Evolutionary conservation across 345 rosid genomes (phyloP), one percentile per base, ranked within the genome.

Genomic region (Ceriops decandra): DNA sequence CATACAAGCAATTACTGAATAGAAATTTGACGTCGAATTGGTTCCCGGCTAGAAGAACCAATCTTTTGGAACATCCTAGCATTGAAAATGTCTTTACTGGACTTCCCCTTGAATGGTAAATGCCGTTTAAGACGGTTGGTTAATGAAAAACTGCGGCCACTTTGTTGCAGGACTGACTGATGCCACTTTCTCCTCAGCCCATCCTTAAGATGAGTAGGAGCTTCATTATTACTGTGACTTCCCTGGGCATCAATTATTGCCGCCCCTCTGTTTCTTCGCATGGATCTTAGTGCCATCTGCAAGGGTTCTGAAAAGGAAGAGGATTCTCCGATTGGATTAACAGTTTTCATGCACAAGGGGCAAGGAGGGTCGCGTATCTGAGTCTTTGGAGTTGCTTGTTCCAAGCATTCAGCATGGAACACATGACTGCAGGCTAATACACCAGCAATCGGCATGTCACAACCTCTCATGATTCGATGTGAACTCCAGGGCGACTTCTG

Each of bases 401-500:
- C 98, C 86, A 93, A 81, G 80, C 98, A 93, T 69, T 93, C 97
- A 5, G 91, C 91, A 74, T 93, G 98, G 78, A 82, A 93, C 56
- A 89, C 87, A 27, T 93, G 98, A 60, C 90, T 78, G 72, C 97
- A 93, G 5, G 91, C 83, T 60, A 93, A 81, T n/a, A 93, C 79
- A 30, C 96, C 96, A 46, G 97, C 85, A 32, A 72, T 74, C 31
- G 96, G 97, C 93, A 89, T 84, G 77, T 90, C 97, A 33, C 83
- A 63, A 47, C 88, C 82, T 81, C 90, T 87, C 78, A 93, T 31
- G 54, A 88, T 86, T 54, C 92, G 86, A 52, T 84, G 77, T 2
- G 96, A 86, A 71, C 92, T 82, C 97, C 98, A 93, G 24, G 96
- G 96, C 6, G 98, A 93, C 69, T 77, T 93, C 73, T 90, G 91